Base-by-base conservation (phyloP, 148 eudicot species). In the Dysphania ambrosioides region DNA sequence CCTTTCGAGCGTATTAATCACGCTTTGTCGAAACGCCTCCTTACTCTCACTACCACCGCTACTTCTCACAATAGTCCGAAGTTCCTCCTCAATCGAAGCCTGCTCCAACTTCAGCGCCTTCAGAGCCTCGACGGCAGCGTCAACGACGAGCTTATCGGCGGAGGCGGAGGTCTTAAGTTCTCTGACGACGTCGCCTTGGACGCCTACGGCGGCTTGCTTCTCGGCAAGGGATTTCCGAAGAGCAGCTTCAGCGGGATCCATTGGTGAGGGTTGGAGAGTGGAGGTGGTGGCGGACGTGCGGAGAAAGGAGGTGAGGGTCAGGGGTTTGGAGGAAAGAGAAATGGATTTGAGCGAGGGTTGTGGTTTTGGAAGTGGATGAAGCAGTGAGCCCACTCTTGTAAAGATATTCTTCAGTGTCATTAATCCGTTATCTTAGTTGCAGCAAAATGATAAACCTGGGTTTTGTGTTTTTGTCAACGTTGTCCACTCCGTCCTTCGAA, bases 1-100 rank as follows among this genome's bases (percentile, higher is more conserved):
- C 65, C 98, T 85, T 59, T 94, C 96, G 31, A 94, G 91, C 40
- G 98, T 92, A 77, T 94, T 94, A 12, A 79, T 81, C 56, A 92
- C 91, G 23, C 85, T 74, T 40, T 80, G 86, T 3, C 96, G 87
- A 71, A 88, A 88, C 8, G 87, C 87, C 51, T 94, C 98, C 68
- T 84, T 74, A 68, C 71, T 72, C 15, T 72, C 78, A 11, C 66
- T 75, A 11, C 66, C 77, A 13, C 82, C 82, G 2, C 57, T 56
- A 47, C 76, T 70, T 31, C 67, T 77, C 1, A 79, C 68, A 38
- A 73, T 18, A n/a, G 74, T 79, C 35, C 55, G 79, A 19, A 84
- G 80, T 31, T 73, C 38, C 70, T 66, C 81, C 15, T 77, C 85
- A 26, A 77, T 70, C 23, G 85, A 69, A 7, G 74, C 40, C 57